Base-by-base conservation (phyloP, 1,139 yeast species). In the Geotrichum bryndzae region DNA sequence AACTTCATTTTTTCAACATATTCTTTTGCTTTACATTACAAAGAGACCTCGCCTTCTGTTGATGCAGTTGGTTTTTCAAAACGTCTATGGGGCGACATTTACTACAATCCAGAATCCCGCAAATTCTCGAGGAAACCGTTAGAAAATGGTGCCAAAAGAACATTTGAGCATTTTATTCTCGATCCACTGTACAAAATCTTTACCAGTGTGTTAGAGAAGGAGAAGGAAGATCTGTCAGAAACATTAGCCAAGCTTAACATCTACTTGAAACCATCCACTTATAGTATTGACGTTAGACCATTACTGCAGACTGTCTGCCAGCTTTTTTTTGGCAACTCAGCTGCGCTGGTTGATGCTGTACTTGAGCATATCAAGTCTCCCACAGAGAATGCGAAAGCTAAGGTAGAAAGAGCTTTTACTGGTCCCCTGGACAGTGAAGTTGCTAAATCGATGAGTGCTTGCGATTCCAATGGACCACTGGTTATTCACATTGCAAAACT, bases 181-280 rank as follows among this genome's bases (percentile, higher is more conserved):
- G 85, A 83, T 23, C 99, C 99, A 0, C 69, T 95, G 6, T 94
- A 92, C 75, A 92, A 94, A 70, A 72, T 92, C 4, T 77, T 86
- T 57, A 80, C 90, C 0, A 81, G 84, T 52, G 77, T 89, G 0
- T 68, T 94, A 11, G 83, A 91, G 0, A 76, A 82, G 48, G 83
- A 83, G 38, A 74, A 82, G 1, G 73, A 75, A 1, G 79, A 78
- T 0, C 71, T 84, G 22, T 71, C 76, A 7, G 66, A 67, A 2
- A 70, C 83, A 31, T 74, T 90, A 41, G 78, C 80, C 71, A 69
- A 76, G 1, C 64, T 76, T 27, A 73, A 70, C 6, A 74, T 78
- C 27, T 54, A 54, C 8, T 63, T 77, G 25, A 69, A 68, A 51
- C 69, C 72, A 0, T 57, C 69, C 2, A 71, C 69, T 1, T 73